A percentile compares a stretch with the other conserved stretches of the same genome.
These are phyloP conservation scores for Phascolomyces articulosus DNA, from an alignment of 371 early-diverging fungal genomes.

Conservation along the genomic window DNA sequence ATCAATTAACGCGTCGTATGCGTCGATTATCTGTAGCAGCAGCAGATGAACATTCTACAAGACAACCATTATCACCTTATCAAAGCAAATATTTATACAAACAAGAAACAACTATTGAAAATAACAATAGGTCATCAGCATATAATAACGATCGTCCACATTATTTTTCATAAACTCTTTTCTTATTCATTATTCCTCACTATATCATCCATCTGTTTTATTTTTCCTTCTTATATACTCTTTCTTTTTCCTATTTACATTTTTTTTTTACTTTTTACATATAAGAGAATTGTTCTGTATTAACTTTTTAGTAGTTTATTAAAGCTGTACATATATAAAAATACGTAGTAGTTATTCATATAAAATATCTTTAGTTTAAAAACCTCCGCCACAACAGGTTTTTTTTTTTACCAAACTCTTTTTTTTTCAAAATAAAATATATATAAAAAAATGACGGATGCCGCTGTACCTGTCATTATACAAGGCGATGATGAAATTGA, in stretches of 20 bases:
- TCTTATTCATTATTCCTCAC: neutral
- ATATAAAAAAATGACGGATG: neutral
- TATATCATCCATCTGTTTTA: neutral
- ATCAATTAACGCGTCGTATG: neutral
- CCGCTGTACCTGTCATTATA: constrained; percentile 11
- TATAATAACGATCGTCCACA: too few species aligned
- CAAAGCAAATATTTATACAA: neutral
- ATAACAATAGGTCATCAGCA: neutral
- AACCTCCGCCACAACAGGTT: too few species aligned
- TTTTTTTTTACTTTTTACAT: neutral
- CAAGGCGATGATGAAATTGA: constrained; percentile 55
- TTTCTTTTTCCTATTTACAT: neutral
- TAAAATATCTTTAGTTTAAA: too few species aligned
- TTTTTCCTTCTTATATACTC: neutral
- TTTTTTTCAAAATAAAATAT: neutral
- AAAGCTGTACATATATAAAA: neutral
- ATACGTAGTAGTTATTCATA: too few species aligned
- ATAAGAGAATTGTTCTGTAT: neutral
- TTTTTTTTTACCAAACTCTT: neutral
- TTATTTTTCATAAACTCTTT: too few species aligned
- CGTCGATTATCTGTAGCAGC: neutral
- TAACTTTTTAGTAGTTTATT: neutral
- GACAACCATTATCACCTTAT: neutral
- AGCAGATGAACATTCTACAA: neutral
- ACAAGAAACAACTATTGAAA: neutral